A percentile compares a stretch with the other conserved stretches of the same genome.
phyloP scores from a whole-genome alignment of 768 basidiomycete species.

The Dentipellis sp. region DNA sequence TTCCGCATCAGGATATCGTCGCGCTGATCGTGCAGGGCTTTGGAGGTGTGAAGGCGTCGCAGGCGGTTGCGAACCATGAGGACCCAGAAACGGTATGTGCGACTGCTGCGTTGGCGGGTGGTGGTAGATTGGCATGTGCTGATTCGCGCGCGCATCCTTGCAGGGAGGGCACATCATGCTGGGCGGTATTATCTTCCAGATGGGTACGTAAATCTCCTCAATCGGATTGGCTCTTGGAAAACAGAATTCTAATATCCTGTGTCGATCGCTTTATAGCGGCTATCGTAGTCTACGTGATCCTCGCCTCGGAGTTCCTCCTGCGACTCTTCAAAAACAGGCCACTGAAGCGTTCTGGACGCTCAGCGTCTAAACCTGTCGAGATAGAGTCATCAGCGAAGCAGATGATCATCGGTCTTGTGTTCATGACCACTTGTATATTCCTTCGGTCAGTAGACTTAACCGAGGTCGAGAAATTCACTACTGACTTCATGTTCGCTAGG shows the following conservation, averaged over 20 bases:
- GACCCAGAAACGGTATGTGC: not conserved
- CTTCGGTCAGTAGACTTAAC: conserved; percentile 7
- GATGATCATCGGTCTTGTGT: conserved; percentile 1
- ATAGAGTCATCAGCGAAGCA: conserved; percentile 2
- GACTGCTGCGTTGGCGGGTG: not conserved
- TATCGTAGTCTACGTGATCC: not conserved
- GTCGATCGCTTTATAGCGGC: not conserved
- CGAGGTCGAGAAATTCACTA: not conserved
- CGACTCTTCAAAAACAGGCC: not conserved
- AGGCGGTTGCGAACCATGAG: not conserved
- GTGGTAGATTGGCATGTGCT: too few species aligned
- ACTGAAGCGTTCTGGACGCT: not conserved
- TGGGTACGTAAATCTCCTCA: conserved; percentile 13
- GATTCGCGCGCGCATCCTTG: too few species aligned
- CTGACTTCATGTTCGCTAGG: not conserved
- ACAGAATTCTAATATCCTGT: not conserved
- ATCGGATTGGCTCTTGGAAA: not conserved
- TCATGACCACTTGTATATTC: conserved; percentile 6
- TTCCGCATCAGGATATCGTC: conserved; percentile 23
- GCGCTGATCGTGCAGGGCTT: conserved; percentile 30
- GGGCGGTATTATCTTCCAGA: conserved; percentile 20
- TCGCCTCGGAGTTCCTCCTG: not conserved
- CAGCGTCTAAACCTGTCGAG: not conserved
- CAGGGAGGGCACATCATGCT: conserved; percentile 23
- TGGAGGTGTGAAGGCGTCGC: conserved; percentile 27